These are phyloP conservation scores for Datisca glomerata DNA, from an alignment of 306 rosid genomes.

Conservation along the genomic window DNA sequence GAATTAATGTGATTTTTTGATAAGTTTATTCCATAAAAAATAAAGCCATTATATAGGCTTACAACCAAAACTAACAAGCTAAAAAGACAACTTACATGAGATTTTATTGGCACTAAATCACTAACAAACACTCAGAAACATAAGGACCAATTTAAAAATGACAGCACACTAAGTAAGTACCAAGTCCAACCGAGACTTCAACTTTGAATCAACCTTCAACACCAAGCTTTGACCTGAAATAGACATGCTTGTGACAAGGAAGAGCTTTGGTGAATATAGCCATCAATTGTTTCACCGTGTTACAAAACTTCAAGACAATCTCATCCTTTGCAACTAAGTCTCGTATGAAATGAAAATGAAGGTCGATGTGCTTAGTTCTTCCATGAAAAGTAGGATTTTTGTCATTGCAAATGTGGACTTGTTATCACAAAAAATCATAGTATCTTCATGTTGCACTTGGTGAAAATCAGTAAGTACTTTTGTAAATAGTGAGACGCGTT, in stretches of 20 bases:
- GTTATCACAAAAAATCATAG: neutral
- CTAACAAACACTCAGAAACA: neutral
- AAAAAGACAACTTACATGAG: neutral
- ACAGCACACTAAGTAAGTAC: neutral
- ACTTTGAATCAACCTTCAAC: neutral
- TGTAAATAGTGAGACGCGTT: too few relatives aligned
- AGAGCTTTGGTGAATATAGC: slow-evolving; percentile 2
- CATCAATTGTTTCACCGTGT: neutral
- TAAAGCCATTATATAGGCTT: neutral
- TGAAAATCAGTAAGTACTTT: neutral
- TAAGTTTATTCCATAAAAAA: too few relatives aligned
- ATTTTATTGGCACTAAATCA: neutral
- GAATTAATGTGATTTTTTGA: too few relatives aligned
- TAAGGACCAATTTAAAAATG: neutral
- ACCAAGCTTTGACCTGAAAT: neutral
- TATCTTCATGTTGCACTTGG: neutral
- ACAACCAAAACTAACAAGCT: neutral
- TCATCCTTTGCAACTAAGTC: neutral
- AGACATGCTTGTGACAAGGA: neutral
- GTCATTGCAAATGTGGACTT: neutral
- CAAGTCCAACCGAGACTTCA: neutral
- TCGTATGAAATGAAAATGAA: too few relatives aligned
- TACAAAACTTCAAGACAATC: neutral
- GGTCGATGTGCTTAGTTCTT: too few relatives aligned
- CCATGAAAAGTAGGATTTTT: neutral